phyloP scores from a whole-genome alignment of 805 yeast species.

The Priceomyces melissophilus region DNA sequence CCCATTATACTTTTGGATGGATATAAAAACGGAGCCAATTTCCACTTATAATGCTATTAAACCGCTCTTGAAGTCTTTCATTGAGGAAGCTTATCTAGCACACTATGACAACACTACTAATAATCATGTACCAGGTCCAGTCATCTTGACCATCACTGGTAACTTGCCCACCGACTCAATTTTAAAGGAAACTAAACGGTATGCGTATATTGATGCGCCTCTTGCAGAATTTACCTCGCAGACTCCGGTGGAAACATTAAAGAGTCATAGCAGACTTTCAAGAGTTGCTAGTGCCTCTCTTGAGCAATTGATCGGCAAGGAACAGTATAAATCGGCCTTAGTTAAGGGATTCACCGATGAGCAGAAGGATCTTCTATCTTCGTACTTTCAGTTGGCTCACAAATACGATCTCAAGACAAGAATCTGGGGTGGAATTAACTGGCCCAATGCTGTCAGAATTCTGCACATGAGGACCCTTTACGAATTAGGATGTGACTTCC shows the following conservation, averaged over 20 bases:
- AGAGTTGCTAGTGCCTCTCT: conserved; percentile 45
- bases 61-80: conserved; percentile 44
- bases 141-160: conserved; percentile 66
- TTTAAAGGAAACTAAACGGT: conserved; percentile 20
- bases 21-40: conserved; percentile 56
- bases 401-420: conserved; percentile 50
- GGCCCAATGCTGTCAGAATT: conserved; percentile 52
- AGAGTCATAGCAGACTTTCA: conserved; percentile 24
- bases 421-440: conserved; percentile 68
- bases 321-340: conserved; percentile 8
- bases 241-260: conserved; percentile 19
- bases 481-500: conserved; percentile 49
- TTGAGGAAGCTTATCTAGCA: conserved; percentile 48
- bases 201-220: conserved; percentile 55
- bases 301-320: conserved; percentile 23
- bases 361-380: conserved; percentile 26
- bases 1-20: conserved; percentile 62
- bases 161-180: conserved; percentile 48
- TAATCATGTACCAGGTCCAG: conserved; percentile 45
- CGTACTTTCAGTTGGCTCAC: conserved; percentile 44
- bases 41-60: conserved; percentile 45
- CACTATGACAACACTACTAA: conserved; percentile 37
- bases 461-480: conserved; percentile 49
- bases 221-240: conserved; percentile 27
- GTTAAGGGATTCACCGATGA: conserved; percentile 27